Percentiles rank a stretch among this genome's conserved stretches.
Evolutionary conservation across 2,329 filamentous ascomycete genomes (phyloP).

Genomic region (Pseudogymnoascus sp.): DNA sequence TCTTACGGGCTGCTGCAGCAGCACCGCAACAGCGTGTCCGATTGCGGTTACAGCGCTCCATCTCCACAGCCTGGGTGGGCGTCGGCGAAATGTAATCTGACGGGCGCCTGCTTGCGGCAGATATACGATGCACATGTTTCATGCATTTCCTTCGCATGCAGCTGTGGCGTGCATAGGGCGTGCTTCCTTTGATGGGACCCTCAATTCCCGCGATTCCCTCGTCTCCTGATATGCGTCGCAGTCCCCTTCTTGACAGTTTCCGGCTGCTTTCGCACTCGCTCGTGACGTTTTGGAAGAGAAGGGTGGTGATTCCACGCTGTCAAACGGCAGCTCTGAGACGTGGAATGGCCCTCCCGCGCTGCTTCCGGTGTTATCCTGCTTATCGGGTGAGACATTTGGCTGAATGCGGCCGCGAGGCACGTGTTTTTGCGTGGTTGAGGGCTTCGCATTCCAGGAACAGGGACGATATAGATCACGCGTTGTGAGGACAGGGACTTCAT

Average conservation of each 20-base stretch:
- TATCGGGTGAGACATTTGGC: neutral
- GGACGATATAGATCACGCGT: constrained; percentile 4
- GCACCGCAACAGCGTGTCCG: neutral
- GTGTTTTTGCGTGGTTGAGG: neutral
- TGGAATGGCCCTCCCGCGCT: constrained; percentile 8
- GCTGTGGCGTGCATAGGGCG: neutral
- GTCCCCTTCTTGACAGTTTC: neutral
- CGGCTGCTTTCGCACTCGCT: neutral
- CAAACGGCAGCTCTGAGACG: neutral
- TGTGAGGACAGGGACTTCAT: neutral
- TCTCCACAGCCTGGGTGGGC: neutral
- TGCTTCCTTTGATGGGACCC: neutral
- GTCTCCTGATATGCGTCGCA: constrained; percentile 1
- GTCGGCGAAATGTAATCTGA: neutral
- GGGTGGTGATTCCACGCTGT: neutral
- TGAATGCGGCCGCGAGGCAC: neutral
- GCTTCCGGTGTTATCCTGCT: constrained; percentile 8
- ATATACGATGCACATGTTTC: constrained; percentile 8
- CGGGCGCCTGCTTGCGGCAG: neutral
- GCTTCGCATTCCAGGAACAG: neutral
- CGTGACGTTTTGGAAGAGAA: neutral
- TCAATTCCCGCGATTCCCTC: neutral
- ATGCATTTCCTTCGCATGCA: constrained; percentile 9
- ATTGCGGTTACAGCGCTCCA: constrained; percentile 1
- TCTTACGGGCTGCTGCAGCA: neutral